These are phyloP conservation scores for Globisporangium paddicum DNA, from an alignment of 352 stramenopile genomes.

Conservation along the genomic window DNA sequence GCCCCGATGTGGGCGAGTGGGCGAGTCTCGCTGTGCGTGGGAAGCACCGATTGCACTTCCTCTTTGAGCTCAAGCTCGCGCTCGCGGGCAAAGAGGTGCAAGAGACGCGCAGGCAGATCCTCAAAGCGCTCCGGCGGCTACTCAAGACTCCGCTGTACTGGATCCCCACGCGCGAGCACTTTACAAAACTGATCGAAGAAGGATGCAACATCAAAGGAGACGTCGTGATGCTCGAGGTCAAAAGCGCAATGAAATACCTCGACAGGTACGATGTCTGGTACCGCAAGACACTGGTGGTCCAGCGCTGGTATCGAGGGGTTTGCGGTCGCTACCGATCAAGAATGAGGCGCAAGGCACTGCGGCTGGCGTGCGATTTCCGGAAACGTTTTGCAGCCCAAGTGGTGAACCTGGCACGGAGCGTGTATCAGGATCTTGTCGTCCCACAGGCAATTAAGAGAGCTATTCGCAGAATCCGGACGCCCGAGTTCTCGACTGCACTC, in stretches of 20 bases:
- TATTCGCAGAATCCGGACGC: slow-evolving; percentile 25
- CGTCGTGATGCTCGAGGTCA: slow-evolving; percentile 67
- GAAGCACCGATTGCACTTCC: slow-evolving; percentile 56
- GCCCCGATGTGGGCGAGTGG: slow-evolving; percentile 71
- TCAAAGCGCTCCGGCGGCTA: slow-evolving; percentile 47
- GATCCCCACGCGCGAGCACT: slow-evolving; percentile 36
- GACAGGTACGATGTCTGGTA: slow-evolving; percentile 69
- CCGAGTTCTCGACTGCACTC: slow-evolving; percentile 36
- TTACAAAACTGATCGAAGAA: slow-evolving; percentile 48
- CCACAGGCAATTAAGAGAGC: slow-evolving; percentile 26
- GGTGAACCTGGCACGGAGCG: slow-evolving; percentile 16
- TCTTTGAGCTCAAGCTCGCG: slow-evolving; percentile 57
- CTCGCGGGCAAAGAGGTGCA: slow-evolving; percentile 52
- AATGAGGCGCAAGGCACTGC: slow-evolving; percentile 25
- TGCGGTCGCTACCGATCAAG: slow-evolving; percentile 26
- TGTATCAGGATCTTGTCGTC: slow-evolving; percentile 29
- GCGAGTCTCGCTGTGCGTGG: slow-evolving; percentile 51
- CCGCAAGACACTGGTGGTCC: slow-evolving; percentile 30
- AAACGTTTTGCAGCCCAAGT: slow-evolving; percentile 27
- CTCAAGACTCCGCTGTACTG: slow-evolving; percentile 58
- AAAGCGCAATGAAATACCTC: slow-evolving; percentile 45
- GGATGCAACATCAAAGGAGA: slow-evolving; percentile 56
- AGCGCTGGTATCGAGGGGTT: slow-evolving; percentile 60
- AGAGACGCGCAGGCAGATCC: slow-evolving; percentile 35
- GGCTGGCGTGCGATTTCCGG: slow-evolving; percentile 23